Base-by-base conservation (phyloP, 345 rosid genomes). In the Citrus mangshanensis region DNA sequence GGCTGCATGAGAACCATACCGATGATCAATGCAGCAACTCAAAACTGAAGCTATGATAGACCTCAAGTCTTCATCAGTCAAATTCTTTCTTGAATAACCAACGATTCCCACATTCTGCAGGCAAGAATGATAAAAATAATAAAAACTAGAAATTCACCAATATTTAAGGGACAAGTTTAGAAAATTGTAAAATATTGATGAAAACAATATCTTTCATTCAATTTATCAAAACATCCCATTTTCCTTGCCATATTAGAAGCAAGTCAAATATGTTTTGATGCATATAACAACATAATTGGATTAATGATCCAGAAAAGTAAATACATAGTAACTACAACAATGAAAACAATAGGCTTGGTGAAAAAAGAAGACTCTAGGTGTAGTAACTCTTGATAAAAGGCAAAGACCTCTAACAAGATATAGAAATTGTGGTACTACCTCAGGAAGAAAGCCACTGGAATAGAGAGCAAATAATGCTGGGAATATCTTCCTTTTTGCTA, bases 381-480 rank as follows among this genome's bases (percentile, higher is more conserved):
- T 28, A 54, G 61, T 24, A 34, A 13, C 24, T 5, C 71, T 4
- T 7, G 37, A 42, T 35, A 54, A 24, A 55, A 54, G 63, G 28
- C 8, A 51, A 54, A 68, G 32, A n/a, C 59, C 54, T 25, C 27
- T 27, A 60, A 49, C 21, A n/a, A 28, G 5, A 28, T 3, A 46
- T 3, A 40, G 55, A 37, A 49, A 78, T 70, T 24, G 54, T 22
- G 72, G 30, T 69, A 79, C 78, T 77, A 92, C 98, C 96, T 92
- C 88, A 40, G 96, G 95, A 82, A 92, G 89, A 87, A 90, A 92
- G 56, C 96, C 96, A 66, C 91, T 92, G 74, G 88, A 89, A 79
- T 89, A 93, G 72, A 93, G 83, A 30, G 98, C 96, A 85, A 92
- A 93, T 60, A 93, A 71, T 63, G 95, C 96, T 9, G 90, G 98